Evolutionary conservation across 2,329 filamentous ascomycete genomes (phyloP).

Genomic region (Penicillium sp.): DNA sequence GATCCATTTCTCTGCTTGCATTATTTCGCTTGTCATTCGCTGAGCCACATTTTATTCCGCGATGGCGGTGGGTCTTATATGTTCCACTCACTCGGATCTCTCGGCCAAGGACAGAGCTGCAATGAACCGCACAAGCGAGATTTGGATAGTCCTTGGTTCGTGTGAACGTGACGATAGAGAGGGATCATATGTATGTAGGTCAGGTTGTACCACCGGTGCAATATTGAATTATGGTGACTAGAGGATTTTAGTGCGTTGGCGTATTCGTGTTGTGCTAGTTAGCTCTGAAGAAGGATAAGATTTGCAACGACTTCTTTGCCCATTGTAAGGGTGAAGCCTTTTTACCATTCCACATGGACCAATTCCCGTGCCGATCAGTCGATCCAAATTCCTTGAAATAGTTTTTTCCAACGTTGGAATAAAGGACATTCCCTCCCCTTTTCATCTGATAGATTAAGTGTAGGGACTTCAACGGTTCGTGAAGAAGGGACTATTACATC

Average conservation of each 20-base stretch:
- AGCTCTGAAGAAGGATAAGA: not conserved
- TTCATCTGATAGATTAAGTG: not conserved
- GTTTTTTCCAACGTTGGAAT: not conserved
- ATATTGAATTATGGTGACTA: not conserved
- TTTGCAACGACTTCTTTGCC: not conserved
- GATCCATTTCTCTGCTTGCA: slow-evolving; percentile 1
- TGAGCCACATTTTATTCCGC: not conserved
- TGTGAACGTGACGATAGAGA: not conserved
- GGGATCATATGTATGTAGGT: not conserved
- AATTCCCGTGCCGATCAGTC: slow-evolving; percentile 16
- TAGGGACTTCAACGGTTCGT: not conserved
- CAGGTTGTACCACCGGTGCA: not conserved
- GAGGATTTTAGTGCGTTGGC: not conserved
- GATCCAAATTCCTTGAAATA: slow-evolving; percentile 6
- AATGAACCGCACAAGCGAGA: not conserved
- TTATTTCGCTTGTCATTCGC: slow-evolving; percentile 1
- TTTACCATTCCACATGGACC: slow-evolving; percentile 8
- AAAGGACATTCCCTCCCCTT: not conserved
- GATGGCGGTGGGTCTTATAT: slow-evolving; percentile 7
- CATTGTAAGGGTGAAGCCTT: not conserved
- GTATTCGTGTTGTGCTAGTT: not conserved
- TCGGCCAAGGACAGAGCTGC: slow-evolving; percentile 6
- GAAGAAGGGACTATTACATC: slow-evolving; percentile 8
- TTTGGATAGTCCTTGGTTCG: not conserved
- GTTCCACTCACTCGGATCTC: slow-evolving; percentile 6